Base-by-base conservation (phyloP, 495 filamentous ascomycete species). In the Podospora anserina region DNA sequence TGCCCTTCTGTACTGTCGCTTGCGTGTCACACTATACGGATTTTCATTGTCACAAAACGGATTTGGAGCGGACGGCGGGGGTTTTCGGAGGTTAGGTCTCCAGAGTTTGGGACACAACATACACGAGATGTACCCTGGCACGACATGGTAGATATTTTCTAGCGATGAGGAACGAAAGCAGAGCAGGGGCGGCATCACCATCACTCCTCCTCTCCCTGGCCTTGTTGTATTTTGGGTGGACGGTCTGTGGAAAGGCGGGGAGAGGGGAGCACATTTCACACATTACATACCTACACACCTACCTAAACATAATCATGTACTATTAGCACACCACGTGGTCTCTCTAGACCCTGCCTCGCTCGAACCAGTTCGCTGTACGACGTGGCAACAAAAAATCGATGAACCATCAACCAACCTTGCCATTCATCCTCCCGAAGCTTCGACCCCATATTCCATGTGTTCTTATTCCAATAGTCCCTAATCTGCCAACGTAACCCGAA, bases 1-100 rank as follows among this genome's bases (percentile, higher is more conserved):
- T 57, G 30, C 57, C 44, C n/a, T 71, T 71, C 68, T 74, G 67
- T 69, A 70, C 73, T 70, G 66, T 73, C 69, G 66, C 66, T 70
- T 70, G 61, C 61, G 63, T 66, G 66, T 62, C 60, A 30, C 60
- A 62, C 60, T 62, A 34, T 62, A 30, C 30, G 23, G 23, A 11
- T 56, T 65, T 30, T 32, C 23, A 20, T 68, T 68, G 23, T 49
- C 34, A 64, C 65, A 65, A 65, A 66, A 69, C 67, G 63, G 62
- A 56, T 54, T 66, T 69, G 63, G 61, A 67, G 54, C 27, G 61
- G 66, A 19, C n/a, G 28, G 55, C 39, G 39, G 7, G 39, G 15
- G 13, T 49, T 49, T 13, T 32, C 23, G 23, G 11, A 27, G 66
- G 63, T 30, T 63, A 15, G 23, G n/a, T 49, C 20, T 23, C 53